These are phyloP conservation scores for Monilinia aucupariae DNA, from an alignment of 2,329 filamentous ascomycete species.

Conservation along the genomic window DNA sequence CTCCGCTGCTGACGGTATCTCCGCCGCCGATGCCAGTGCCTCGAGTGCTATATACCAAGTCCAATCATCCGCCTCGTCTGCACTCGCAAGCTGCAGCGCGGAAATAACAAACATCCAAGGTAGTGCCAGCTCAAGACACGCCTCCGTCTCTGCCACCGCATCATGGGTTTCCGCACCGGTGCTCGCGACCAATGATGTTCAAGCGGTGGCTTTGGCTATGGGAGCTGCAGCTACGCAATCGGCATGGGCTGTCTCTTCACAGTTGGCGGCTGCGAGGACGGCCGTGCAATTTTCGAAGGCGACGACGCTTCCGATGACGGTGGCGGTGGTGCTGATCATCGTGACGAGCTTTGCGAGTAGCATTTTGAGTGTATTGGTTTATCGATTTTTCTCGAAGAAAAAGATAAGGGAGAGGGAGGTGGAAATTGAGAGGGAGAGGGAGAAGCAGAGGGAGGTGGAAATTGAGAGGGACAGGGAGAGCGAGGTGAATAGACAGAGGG, in stretches of 20 bases:
- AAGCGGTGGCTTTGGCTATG: neutral
- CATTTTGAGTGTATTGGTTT: slow-evolving; percentile 2
- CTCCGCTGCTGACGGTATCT: neutral
- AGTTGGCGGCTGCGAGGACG: neutral
- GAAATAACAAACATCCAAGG: neutral
- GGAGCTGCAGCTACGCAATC: neutral
- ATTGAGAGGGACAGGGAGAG: neutral
- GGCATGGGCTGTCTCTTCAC: neutral
- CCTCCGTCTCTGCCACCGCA: neutral
- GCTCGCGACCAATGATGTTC: neutral
- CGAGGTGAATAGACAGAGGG: neutral
- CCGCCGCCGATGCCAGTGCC: neutral
- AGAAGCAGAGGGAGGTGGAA: neutral
- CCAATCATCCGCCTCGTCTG: slow-evolving; percentile 1
- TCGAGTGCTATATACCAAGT: neutral
- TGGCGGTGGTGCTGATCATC: slow-evolving; percentile 8
- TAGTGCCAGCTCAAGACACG: neutral
- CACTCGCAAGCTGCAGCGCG: neutral
- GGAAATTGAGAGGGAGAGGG: neutral
- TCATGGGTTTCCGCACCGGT: neutral
- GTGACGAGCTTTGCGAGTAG: neutral
- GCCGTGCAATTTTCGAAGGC: neutral
- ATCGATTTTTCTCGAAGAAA: neutral
- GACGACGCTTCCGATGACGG: neutral
- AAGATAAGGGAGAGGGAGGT: neutral